Evolutionary conservation across 805 yeast genomes (phyloP).

Genomic region (Wickerhamiella alocasiicola): DNA sequence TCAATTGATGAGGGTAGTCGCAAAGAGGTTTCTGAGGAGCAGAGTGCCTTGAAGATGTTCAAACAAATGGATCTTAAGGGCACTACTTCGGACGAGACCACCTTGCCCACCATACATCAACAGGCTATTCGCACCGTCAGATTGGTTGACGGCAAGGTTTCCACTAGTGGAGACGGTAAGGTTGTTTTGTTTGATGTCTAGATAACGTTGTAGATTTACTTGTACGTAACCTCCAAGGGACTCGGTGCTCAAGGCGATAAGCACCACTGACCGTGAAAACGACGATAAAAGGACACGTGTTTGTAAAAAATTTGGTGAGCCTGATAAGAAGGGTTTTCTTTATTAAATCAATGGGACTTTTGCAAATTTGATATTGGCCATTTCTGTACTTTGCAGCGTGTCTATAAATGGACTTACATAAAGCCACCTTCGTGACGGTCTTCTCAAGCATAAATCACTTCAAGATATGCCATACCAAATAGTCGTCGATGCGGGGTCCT

Average conservation of each 20-base stretch:
- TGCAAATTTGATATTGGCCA: no score
- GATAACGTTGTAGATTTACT: background rate
- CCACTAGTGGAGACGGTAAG: constrained; percentile 85
- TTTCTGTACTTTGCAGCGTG: no score
- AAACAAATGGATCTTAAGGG: constrained; percentile 94
- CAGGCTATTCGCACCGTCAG: constrained; percentile 66
- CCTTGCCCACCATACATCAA: constrained; percentile 72
- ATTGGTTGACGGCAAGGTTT: constrained; percentile 47
- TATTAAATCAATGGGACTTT: no score
- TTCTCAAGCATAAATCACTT: no score
- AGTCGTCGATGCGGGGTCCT: constrained; percentile 89
- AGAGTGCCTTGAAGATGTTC: constrained; percentile 67
- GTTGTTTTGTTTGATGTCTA: constrained; percentile 61
- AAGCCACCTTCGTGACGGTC: no score
- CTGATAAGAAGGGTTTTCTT: no score
- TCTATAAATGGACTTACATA: no score
- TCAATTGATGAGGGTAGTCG: constrained; percentile 47
- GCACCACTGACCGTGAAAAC: no score
- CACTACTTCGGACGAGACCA: constrained; percentile 36
- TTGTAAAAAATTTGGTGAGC: no score
- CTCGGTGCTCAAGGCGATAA: no score
- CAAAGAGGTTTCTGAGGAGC: constrained; percentile 34
- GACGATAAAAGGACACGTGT: no score
- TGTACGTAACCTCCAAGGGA: no score
- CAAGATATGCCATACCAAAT: constrained; percentile 52